Percentiles rank a stretch among this genome's conserved stretches.
These are phyloP conservation scores for Osmanthus fragrans DNA, from an alignment of 257 asterid genomes.

Conservation along the genomic window DNA sequence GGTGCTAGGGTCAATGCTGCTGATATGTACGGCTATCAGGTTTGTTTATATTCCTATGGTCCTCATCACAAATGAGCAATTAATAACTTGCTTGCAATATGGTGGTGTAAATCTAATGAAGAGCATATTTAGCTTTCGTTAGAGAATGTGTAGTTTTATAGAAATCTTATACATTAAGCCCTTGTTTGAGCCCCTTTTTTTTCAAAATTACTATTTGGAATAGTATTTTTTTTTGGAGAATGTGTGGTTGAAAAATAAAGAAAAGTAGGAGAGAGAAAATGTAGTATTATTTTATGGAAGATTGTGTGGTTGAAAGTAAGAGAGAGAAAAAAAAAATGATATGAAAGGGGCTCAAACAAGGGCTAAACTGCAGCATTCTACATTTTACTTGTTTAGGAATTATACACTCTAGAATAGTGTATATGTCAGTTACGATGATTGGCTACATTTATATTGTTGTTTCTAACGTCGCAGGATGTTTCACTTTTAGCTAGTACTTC, in stretches of 20 bases:
- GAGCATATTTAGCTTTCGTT: background rate
- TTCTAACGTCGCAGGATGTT: background rate
- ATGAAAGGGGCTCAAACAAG: no score
- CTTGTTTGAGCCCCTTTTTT: no score
- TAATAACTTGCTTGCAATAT: constrained; percentile 2
- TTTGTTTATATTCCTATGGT: constrained; percentile 32
- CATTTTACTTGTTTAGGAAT: background rate
- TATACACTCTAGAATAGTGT: background rate
- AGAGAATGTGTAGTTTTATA: constrained; percentile 6
- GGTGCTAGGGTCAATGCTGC: constrained; percentile 80
- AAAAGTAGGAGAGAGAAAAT: no score
- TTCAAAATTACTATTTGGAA: no score
- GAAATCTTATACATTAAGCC: background rate
- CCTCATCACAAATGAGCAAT: constrained; percentile 8
- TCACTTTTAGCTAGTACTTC: background rate
- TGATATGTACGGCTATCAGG: constrained; percentile 94
- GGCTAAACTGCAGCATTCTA: background rate
- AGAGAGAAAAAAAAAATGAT: no score
- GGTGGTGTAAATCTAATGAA: background rate
- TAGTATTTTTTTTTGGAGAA: no score
- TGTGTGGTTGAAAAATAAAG: no score
- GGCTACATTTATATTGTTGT: background rate
- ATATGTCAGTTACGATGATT: background rate
- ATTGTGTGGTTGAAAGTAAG: no score
- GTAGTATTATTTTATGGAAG: no score